Evolutionary conservation across 805 yeast species (phyloP), one percentile per base, ranked within the genome.

Genomic region (Gaillardinia entomophila): DNA sequence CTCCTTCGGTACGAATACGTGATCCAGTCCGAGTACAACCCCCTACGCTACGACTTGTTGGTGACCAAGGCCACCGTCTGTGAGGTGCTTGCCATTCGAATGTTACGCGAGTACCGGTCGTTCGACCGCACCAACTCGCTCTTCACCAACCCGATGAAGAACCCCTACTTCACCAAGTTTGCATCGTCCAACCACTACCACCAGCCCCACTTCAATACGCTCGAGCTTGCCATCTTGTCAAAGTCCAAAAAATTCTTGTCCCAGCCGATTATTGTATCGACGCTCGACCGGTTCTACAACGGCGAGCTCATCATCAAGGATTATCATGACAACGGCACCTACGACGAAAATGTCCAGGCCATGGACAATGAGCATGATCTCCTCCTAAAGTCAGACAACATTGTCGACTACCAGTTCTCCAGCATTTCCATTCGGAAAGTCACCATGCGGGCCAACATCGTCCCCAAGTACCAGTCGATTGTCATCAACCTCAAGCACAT

Each of bases 181-280:
- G 40, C 33, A 24, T 25, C 35, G 12, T 33, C 36, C 49, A 41
- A 39, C 6, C 47, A 44, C 30, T 30, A 32, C n/a, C 12, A 20
- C 19, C 35, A 36, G 28, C 42, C 41, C 26, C 32, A 34, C 14
- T 72, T 53, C 55, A 76, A 41, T 30, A 68, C 78, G 0, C 48
- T 75, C 26, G 80, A 75, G 43, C 52, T 75, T 31, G 69, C 75
- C 6, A 67, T 74, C 30, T 60, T 71, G 26, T 62, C 75, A n/a
- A 70, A 69, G 35, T 70, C 79, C 2, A 75, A 74, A 42, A 57
- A 57, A 41, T 66, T 75, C 37, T 51, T 75, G 29, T 65, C 76
- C 3, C 77, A 73, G 45, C 79, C 79, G 1, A 61, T 70, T 4
- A 62, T 74, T 2, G 60, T 66, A 4, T 62, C 66, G 19, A 64